phyloP scores from a whole-genome alignment of 345 rosid genomes.

The Bruguiera parviflora region DNA sequence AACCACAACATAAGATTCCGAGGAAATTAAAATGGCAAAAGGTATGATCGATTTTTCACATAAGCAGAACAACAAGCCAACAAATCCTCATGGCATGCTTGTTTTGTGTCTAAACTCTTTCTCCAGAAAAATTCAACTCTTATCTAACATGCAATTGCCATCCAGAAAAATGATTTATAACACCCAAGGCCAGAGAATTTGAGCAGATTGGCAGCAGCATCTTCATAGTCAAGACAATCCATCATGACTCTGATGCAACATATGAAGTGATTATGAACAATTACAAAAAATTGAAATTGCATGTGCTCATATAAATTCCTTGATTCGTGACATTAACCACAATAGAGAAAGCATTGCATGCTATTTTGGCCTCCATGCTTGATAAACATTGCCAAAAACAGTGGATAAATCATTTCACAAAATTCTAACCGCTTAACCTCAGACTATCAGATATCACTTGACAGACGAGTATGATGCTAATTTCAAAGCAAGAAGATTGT shows the following conservation, averaged over 20 bases:
- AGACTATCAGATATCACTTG: neutral
- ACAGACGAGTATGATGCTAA: neutral
- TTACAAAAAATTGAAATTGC: no score
- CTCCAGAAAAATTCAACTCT: neutral
- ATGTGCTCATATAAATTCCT: neutral
- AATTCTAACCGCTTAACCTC: neutral
- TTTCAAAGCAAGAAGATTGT: neutral
- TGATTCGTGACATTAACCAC: neutral
- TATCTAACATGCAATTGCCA: no score
- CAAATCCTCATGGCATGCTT: neutral
- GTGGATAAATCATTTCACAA: neutral
- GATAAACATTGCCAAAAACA: conserved; percentile 1
- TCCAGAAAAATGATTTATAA: no score
- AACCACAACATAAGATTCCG: no score
- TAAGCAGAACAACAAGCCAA: neutral
- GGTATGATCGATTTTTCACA: no score
- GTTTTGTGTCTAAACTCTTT: neutral
- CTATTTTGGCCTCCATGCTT: no score
- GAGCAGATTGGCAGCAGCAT: no score
- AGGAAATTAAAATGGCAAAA: no score
- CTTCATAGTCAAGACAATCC: no score
- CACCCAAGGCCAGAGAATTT: no score
- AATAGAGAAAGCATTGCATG: neutral
- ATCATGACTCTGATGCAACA: no score
- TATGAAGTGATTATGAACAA: no score